phyloP scores from a whole-genome alignment of 768 basidiomycete genomes.

The Podaxis mareebaensis region DNA sequence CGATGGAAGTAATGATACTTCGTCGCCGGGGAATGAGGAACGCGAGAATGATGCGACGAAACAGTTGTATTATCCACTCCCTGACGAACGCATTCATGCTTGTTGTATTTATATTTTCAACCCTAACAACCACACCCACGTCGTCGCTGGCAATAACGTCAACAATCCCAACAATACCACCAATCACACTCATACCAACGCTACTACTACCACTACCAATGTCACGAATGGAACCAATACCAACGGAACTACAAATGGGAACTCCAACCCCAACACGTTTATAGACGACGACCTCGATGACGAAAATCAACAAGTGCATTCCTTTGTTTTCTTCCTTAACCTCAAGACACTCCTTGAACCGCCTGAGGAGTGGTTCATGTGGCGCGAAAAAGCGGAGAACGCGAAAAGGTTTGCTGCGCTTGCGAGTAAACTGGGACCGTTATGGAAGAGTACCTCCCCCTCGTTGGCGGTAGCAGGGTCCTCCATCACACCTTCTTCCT shows the following conservation, averaged over 20 bases:
- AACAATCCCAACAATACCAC: constrained; percentile 4
- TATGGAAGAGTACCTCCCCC: constrained; percentile 4
- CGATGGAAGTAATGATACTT: constrained; percentile 34
- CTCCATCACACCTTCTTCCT: too few relatives aligned
- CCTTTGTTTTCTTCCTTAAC: constrained; percentile 53
- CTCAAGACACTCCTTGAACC: constrained; percentile 39
- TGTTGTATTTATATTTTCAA: constrained; percentile 50
- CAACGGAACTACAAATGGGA: neutral
- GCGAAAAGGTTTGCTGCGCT: neutral
- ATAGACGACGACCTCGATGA: constrained; percentile 16
- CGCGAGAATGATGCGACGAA: constrained; percentile 31
- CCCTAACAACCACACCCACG: constrained; percentile 26
- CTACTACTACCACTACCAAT: neutral
- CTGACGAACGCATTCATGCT: constrained; percentile 50
- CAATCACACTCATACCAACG: neutral
- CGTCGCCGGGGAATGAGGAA: constrained; percentile 41
- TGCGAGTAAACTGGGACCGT: constrained; percentile 2
- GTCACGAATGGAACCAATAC: neutral
- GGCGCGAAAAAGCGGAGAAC: neutral
- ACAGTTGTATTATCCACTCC: constrained; percentile 45
- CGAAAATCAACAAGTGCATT: constrained; percentile 40
- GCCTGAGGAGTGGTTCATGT: constrained; percentile 27
- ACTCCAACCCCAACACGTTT: neutral
- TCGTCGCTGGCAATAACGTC: constrained; percentile 8
- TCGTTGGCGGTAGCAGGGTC: too few relatives aligned